Evolutionary conservation across 495 filamentous ascomycete genomes (phyloP), one percentile per base, ranked within the genome.

Genomic region (Lepraria neglecta): DNA sequence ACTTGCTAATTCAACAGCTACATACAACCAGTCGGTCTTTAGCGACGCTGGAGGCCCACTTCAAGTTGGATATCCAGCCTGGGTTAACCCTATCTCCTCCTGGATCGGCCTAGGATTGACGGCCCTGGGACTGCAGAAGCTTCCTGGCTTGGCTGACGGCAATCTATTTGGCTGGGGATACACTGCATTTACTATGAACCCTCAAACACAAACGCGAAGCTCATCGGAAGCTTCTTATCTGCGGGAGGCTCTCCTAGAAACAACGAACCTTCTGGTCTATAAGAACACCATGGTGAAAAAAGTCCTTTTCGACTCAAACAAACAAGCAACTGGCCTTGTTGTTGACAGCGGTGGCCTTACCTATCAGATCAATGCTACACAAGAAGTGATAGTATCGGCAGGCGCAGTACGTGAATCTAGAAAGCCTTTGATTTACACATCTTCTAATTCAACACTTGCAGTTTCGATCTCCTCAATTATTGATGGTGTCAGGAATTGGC

Each of bases 381-480:
- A 75, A 55, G 82, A 85, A 68, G 77, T 86, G 48, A 81, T 86
- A 46, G n/a, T 85, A 9, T 78, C 80, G 6, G 78, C 80, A 3
- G 82, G 82, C 10, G 75, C 62, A 17, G 43, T 46, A 42, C 21
- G 12, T 56, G n/a, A 4, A 43, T 19, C 35, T 61, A 17, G 2
- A 45, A 24, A 28, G 17, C 19, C 30, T 44, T 9, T 40, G n/a
- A 15, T 51, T 45, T 46, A 15, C 3, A 7, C 12, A 2, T 10
- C 14, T 7, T 3, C 44, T 42, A 10, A 56, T 4, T 5, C 14
- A 58, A n/a, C 31, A 35, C 6, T 21, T 38, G 17, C 45, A 56
- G 60, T 75, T 82, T 55, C 72, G 77, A 6, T 75, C 74, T 19
- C 80, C 81, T 1, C 78, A 81, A 60, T 60, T 84, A 10, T 67